Conservation (phyloP, 306 rosid species). For the Chamaecrista fasciculata region DNA sequence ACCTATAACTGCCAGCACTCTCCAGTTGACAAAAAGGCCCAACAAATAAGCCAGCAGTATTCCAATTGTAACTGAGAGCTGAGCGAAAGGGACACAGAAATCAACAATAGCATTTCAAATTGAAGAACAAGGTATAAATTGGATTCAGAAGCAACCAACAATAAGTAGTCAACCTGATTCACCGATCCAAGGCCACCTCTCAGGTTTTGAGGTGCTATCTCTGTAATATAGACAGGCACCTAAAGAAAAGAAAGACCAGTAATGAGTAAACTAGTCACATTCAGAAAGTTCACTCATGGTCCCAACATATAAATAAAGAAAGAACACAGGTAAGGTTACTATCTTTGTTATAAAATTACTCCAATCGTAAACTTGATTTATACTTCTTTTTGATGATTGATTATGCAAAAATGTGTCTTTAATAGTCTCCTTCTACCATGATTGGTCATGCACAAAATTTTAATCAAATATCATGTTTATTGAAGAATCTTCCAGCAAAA, state of each 20-base stretch:
- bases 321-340: too few relatives aligned
- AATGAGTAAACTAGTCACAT: constrained; percentile 7
- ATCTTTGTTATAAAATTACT: too few relatives aligned
- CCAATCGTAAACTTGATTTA: too few relatives aligned
- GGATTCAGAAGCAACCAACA: constrained; percentile 17
- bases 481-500: too few relatives aligned
- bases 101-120: neutral
- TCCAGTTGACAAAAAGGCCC: constrained; percentile 80
- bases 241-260: constrained; percentile 24
- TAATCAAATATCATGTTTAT: too few relatives aligned
- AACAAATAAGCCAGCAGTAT: constrained; percentile 69
- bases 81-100: constrained; percentile 6
- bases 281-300: constrained; percentile 21
- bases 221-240: constrained; percentile 94
- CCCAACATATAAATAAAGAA: neutral
- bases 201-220: constrained; percentile 79
- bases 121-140: neutral
- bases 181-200: constrained; percentile 86
- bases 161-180: constrained; percentile 63
- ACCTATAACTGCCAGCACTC: constrained; percentile 83
- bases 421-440: too few relatives aligned
- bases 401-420: too few relatives aligned
- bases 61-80: constrained; percentile 83
- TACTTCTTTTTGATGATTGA: too few relatives aligned
- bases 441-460: too few relatives aligned